Conservation (phyloP, 495 filamentous ascomycete genomes). For the Xylaria longipes region DNA sequence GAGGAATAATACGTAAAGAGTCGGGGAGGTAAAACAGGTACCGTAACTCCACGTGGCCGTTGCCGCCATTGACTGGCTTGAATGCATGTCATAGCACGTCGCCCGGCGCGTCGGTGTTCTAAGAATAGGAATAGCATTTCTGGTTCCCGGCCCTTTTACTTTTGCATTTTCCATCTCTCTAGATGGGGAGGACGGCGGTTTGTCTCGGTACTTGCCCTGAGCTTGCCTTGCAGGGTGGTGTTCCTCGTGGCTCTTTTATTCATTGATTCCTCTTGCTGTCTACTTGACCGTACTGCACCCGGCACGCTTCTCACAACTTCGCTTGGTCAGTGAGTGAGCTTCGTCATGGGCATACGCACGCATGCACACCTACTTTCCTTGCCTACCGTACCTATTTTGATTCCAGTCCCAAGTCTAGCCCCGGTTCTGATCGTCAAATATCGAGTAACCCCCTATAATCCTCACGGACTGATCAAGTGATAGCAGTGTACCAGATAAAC, state of each 20-base stretch:
- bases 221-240: background rate
- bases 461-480: background rate
- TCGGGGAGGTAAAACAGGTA: background rate
- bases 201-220: background rate
- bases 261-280: background rate
- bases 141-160: background rate
- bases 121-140: slow-evolving; percentile 1
- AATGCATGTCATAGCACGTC: slow-evolving; percentile 15
- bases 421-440: background rate
- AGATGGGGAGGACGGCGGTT: background rate
- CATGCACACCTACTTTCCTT: background rate
- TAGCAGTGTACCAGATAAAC: background rate
- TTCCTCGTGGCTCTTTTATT: too few relatives aligned
- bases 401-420: background rate
- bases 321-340: background rate
- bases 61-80: background rate
- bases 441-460: background rate
- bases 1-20: too few relatives aligned
- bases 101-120: background rate
- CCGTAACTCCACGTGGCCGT: slow-evolving; percentile 1
- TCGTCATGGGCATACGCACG: background rate
- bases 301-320: background rate
- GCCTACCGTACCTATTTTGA: background rate
- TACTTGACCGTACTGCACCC: background rate
- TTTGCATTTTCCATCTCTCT: background rate